A percentile compares a stretch with the other conserved stretches of the same genome.
Conservation (phyloP, 768 basidiomycete species). For the Albatrellus ellisii region DNA sequence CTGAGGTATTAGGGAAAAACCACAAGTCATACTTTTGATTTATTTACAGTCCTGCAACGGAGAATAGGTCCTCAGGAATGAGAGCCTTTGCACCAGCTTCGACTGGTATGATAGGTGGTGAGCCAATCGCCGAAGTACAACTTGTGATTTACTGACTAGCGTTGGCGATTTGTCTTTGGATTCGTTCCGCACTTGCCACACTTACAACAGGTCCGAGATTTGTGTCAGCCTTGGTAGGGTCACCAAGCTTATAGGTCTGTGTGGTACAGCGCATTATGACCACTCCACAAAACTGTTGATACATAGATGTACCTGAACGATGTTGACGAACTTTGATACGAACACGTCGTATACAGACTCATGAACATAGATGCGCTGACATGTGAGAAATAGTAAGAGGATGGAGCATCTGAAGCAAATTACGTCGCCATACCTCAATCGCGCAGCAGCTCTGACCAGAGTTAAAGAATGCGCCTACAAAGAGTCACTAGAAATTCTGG, state of each 20-base stretch:
- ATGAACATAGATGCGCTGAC: slow-evolving; percentile 87
- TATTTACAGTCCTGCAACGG: slow-evolving; percentile 52
- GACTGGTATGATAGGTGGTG: slow-evolving; percentile 27
- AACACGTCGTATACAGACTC: slow-evolving; percentile 72
- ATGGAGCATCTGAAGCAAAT: neutral
- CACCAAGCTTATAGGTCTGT: slow-evolving; percentile 75
- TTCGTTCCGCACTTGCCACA: slow-evolving; percentile 70
- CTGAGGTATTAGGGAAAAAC: neutral
- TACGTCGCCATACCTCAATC: slow-evolving; percentile 70
- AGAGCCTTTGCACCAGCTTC: slow-evolving; percentile 68
- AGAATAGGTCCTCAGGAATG: slow-evolving; percentile 54
- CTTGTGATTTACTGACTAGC: slow-evolving; percentile 42
- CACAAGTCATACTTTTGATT: neutral
- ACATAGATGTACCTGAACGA: slow-evolving; percentile 44
- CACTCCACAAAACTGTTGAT: neutral
- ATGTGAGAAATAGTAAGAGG: neutral
- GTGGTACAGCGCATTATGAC: neutral
- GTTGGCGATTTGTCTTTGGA: slow-evolving; percentile 76
- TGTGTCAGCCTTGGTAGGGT: slow-evolving; percentile 61
- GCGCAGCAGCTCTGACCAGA: slow-evolving; percentile 97
- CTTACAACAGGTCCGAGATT: slow-evolving; percentile 92
- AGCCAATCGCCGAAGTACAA: neutral
- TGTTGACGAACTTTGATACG: slow-evolving; percentile 54
- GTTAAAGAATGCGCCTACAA: slow-evolving; percentile 82
- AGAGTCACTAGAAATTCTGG: neutral